phyloP scores from a whole-genome alignment of 441 rosid genomes.

The Populus hybrid region DNA sequence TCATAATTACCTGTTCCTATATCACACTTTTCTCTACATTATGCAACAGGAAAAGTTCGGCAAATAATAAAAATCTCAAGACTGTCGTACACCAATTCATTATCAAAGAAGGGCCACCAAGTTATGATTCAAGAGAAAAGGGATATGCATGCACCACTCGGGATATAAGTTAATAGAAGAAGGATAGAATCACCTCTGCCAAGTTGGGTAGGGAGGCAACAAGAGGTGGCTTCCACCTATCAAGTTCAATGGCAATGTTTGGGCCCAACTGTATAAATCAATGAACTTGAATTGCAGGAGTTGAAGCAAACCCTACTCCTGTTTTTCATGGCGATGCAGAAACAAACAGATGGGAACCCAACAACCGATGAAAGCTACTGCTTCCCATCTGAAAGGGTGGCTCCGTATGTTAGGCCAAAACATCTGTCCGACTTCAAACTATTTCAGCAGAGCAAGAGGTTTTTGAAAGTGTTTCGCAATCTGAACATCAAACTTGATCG shows the following conservation, averaged over 20 bases:
- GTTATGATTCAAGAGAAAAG: conserved; percentile 17
- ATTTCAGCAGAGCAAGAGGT: not conserved
- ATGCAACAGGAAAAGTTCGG: conserved; percentile 11
- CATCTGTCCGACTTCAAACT: not conserved
- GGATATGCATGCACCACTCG: conserved; percentile 17
- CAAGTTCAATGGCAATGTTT: conserved; percentile 25
- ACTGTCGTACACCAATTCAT: conserved; percentile 16
- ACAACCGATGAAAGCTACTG: conserved; percentile 16
- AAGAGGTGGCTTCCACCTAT: conserved; percentile 45
- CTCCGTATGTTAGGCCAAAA: not conserved
- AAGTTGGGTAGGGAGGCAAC: conserved; percentile 26
- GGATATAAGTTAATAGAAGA: conserved; percentile 8
- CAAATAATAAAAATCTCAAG: conserved; percentile 1
- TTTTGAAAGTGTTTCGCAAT: not conserved
- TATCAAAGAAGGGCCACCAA: conserved; percentile 31
- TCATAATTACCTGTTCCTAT: conserved; percentile 2
- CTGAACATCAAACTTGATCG: not conserved
- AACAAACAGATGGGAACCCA: conserved; percentile 13
- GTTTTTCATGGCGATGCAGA: not conserved
- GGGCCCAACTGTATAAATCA: conserved; percentile 40
- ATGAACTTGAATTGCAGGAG: conserved; percentile 17
- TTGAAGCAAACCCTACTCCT: not conserved
- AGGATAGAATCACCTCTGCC: conserved; percentile 19
- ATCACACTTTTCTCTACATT: not conserved
- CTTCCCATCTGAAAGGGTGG: not conserved